Percentiles rank a stretch among this genome's conserved stretches.
These are phyloP conservation scores for Acacia concinna DNA, from an alignment of 331 rosid genomes.

Conservation along the genomic window DNA sequence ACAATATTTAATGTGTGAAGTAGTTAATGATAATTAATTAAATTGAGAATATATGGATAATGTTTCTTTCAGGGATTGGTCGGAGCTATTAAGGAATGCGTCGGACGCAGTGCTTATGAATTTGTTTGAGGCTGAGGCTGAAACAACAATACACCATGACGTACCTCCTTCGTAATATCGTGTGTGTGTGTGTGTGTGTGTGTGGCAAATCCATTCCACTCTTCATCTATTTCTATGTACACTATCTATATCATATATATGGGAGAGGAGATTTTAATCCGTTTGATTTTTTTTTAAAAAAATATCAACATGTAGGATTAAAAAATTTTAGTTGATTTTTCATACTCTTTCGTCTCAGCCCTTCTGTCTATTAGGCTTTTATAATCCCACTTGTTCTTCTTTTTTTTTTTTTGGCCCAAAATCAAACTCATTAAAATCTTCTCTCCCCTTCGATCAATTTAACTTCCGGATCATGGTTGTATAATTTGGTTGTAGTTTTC, in stretches of 20 bases:
- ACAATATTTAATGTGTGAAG: not conserved
- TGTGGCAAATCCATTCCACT: not conserved
- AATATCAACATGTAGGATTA: not conserved
- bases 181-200: no score
- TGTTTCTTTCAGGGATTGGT: slow-evolving; percentile 7
- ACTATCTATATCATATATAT: no score
- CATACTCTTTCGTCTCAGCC: not conserved
- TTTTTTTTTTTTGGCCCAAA: no score
- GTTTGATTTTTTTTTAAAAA: no score
- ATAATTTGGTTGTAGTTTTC: not conserved
- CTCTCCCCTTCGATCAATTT: not conserved
- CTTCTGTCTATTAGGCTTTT: not conserved
- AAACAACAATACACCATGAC: no score
- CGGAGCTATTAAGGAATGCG: not conserved
- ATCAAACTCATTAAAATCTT: not conserved
- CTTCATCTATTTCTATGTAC: no score
- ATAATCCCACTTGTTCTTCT: not conserved
- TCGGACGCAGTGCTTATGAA: not conserved
- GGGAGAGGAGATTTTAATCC: no score
- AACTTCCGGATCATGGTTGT: not conserved
- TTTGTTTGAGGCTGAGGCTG: not conserved
- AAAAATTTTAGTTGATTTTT: not conserved
- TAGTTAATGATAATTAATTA: not conserved
- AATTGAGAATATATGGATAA: not conserved
- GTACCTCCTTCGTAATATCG: no score